Percentiles rank a stretch among this genome's conserved stretches.
phyloP scores from a whole-genome alignment of 169 alveolate genomes.

The Blepharisma undulans region DNA sequence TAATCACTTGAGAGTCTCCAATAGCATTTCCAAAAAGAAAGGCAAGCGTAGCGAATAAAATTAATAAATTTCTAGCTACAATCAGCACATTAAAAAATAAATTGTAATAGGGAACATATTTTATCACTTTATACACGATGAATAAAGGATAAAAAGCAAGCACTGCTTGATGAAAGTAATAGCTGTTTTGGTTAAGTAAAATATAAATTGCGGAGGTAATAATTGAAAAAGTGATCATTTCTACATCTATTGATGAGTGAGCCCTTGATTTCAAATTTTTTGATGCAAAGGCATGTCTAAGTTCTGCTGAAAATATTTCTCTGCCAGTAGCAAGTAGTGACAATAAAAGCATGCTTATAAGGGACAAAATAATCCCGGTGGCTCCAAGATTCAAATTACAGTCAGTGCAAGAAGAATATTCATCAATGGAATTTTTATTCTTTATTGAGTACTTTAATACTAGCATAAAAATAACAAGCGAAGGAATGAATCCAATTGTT shows the following conservation, averaged over 20 bases:
- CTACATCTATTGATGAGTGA: not conserved
- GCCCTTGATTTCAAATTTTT: not conserved
- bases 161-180: not conserved
- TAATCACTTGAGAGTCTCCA: not conserved
- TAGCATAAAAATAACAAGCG: not conserved
- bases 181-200: not conserved
- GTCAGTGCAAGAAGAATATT: not conserved
- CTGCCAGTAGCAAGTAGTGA: not conserved
- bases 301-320: not conserved
- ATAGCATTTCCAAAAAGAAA: not conserved
- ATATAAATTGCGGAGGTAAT: not conserved
- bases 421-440: not conserved
- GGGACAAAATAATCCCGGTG: not conserved
- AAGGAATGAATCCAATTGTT: not conserved
- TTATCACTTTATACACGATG: not conserved
- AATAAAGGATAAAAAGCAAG: not conserved
- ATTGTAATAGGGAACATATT: not conserved
- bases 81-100: no score
- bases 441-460: not conserved
- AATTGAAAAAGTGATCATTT: not conserved
- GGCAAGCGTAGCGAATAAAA: not conserved
- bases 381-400: not conserved
- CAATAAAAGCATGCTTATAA: no score
- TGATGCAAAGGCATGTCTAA: not conserved
- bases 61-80: not conserved